Percentiles rank a stretch among this genome's conserved stretches.
Conservation (phyloP, 768 basidiomycete genomes). For the Cytidiella melzeri region DNA sequence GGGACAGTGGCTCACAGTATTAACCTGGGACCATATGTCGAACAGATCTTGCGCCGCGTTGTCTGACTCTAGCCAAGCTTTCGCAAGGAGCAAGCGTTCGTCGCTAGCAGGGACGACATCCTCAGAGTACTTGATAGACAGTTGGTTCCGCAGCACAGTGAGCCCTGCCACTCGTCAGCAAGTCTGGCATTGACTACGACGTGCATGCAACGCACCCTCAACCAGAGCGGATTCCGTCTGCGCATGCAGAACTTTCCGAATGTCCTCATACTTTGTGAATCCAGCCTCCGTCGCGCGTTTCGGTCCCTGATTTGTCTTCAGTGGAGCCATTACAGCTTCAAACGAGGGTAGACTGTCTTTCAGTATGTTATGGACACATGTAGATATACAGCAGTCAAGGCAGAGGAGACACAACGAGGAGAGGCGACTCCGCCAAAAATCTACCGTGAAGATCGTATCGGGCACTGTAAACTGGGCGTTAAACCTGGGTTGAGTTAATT, state of each 20-base stretch:
- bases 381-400: no score
- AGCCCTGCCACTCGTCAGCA: conserved; percentile 29
- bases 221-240: conserved; percentile 11
- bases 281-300: no score
- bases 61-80: conserved; percentile 54
- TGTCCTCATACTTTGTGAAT: conserved; percentile 7
- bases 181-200: not conserved
- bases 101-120: conserved; percentile 45
- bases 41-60: conserved; percentile 60
- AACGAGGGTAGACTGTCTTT: no score
- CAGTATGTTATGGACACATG: no score
- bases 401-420: no score
- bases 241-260: conserved; percentile 8
- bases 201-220: conserved; percentile 7
- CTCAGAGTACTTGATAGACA: conserved; percentile 49
- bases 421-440: no score
- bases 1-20: conserved; percentile 35
- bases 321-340: no score
- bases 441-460: no score
- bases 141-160: conserved; percentile 54
- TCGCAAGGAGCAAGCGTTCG: conserved; percentile 50
- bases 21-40: conserved; percentile 49
- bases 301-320: no score
- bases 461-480: no score
- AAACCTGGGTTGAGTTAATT: no score